These are phyloP conservation scores for Globisporangium acanthophoron DNA, from an alignment of 352 stramenopile species.

Conservation along the genomic window DNA sequence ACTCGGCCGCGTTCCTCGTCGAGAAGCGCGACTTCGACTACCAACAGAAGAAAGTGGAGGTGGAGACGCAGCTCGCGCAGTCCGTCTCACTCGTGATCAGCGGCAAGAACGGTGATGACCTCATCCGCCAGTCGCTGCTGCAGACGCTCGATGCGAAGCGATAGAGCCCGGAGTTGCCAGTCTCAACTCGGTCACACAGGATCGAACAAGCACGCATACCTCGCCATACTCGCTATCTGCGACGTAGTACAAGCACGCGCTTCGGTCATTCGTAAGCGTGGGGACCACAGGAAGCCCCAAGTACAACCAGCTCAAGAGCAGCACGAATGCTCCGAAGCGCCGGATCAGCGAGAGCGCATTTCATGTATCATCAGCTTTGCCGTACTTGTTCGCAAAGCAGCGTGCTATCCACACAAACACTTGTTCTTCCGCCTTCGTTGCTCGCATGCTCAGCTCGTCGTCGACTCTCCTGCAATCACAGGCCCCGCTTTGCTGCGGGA, in stretches of 20 bases:
- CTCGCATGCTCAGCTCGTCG: conserved; percentile 3
- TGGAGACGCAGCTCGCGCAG: conserved; percentile 54
- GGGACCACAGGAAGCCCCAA: neutral
- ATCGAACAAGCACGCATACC: no score
- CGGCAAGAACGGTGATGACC: conserved; percentile 76
- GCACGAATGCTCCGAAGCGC: no score
- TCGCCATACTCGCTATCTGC: neutral
- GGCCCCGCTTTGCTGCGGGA: conserved; percentile 15
- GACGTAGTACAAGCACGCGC: neutral
- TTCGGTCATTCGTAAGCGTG: neutral
- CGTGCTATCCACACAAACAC: neutral
- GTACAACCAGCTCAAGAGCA: neutral
- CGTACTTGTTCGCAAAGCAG: neutral
- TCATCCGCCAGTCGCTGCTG: conserved; percentile 63
- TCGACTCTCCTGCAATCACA: conserved; percentile 7
- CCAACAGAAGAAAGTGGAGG: conserved; percentile 59
- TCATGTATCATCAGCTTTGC: neutral
- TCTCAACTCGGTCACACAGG: no score
- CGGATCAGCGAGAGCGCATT: no score
- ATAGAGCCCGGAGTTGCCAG: neutral
- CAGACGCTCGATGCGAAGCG: conserved; percentile 24
- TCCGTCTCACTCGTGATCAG: conserved; percentile 72
- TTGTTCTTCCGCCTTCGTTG: neutral
- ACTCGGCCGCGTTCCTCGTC: conserved; percentile 46
- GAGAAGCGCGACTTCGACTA: conserved; percentile 80